Percentiles rank a stretch among this genome's conserved stretches.
These are phyloP conservation scores for Metarhizium anisopliae DNA, from an alignment of 2,329 filamentous ascomycete genomes.

Conservation along the genomic window DNA sequence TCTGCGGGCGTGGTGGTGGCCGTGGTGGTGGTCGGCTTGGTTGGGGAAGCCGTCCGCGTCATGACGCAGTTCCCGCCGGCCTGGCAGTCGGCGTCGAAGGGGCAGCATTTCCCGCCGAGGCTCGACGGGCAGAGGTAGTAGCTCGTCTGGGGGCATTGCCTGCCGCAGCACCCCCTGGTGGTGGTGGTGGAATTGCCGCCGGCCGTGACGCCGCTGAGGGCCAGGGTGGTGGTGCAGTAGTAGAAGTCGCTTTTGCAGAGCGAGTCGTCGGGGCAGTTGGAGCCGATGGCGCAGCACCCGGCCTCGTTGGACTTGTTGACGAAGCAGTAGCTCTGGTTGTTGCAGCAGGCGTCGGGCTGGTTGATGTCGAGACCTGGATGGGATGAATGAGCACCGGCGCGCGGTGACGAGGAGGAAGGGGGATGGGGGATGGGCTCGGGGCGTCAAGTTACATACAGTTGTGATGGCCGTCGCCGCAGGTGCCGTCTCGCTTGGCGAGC, in stretches of 20 bases:
- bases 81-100: constrained; percentile 33
- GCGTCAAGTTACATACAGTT: constrained; percentile 17
- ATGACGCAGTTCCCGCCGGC: constrained; percentile 25
- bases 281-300: constrained; percentile 34
- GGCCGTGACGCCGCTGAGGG: constrained; percentile 9
- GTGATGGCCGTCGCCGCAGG: constrained; percentile 20
- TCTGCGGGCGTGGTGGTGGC: background rate
- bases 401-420: background rate
- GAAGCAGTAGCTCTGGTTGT: constrained; percentile 36
- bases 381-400: background rate
- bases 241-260: constrained; percentile 24
- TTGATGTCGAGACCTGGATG: constrained; percentile 33
- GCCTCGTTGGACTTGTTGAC: constrained; percentile 22
- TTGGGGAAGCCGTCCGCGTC: constrained; percentile 14
- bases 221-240: constrained; percentile 23
- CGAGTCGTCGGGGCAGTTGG: constrained; percentile 29
- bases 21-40: constrained; percentile 5
- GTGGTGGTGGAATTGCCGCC: constrained; percentile 18
- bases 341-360: constrained; percentile 29
- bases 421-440: background rate
- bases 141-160: constrained; percentile 30
- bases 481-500: constrained; percentile 15
- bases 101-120: constrained; percentile 42
- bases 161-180: constrained; percentile 28
- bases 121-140: constrained; percentile 33